Evolutionary conservation across 2,329 filamentous ascomycete genomes (phyloP), one percentile per base, ranked within the genome.

Genomic region (Ramularia endophylla): DNA sequence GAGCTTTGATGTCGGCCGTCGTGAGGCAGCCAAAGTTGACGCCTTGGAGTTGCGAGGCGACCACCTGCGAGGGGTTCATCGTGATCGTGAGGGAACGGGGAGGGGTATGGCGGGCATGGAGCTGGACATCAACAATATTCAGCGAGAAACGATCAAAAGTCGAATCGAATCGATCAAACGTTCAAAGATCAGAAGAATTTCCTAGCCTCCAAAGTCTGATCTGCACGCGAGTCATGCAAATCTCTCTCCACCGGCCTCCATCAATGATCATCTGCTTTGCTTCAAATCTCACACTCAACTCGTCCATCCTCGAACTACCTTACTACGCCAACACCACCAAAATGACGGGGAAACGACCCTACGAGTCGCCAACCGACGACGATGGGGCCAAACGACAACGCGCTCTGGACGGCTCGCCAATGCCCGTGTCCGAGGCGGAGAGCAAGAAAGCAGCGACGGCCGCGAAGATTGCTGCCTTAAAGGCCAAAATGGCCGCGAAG

Each of bases 1-100:
- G 80, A 47, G 81, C 77, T 62, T 82, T 81, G 62, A 98, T 88
- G 65, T 98, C 90, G 46, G 83, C 74, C 38, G 81, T 74, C 15
- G 85, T 80, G 54, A 97, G 79, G 60, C 94, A 87, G 33, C 80
- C 82, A 65, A 98, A 98, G 63, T 94, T 86, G 59, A 98, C 87
- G 62, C 83, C 83, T 63, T 83, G 78, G 59, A 98, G 84, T 61
- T 81, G 75, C 59, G 88, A 94, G 51, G 85, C 76, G 49, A 95
- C 78, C 32, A 92, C 89, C 61, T 89, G 85, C 9, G 70, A 70
- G 39, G 66, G 65, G 48, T 73, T 74, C 62, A 65, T 65, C 13
- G 18, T 48, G 47, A 41, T 38, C n/a, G 19, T 13, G 32, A 13
- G 17, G 17, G n/a, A 15, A 32, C 11, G n/a, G n/a, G n/a, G n/a